phyloP scores from a whole-genome alignment of 805 yeast species.

The Grigorovia yakushimaensis region DNA sequence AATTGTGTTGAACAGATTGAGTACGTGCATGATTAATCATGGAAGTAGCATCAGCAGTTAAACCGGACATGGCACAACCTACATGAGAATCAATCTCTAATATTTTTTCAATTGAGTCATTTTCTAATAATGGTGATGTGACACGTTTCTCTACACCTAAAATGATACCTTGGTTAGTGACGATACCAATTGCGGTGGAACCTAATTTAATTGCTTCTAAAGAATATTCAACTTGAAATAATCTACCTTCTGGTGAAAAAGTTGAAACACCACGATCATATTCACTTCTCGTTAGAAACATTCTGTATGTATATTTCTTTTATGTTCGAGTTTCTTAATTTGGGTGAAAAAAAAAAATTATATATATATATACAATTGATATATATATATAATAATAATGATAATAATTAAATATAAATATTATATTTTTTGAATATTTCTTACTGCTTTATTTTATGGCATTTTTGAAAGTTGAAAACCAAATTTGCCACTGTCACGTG shows the following conservation, averaged over 20 bases:
- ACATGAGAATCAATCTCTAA: slow-evolving; percentile 89
- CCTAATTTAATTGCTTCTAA: slow-evolving; percentile 86
- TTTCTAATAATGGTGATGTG: slow-evolving; percentile 82
- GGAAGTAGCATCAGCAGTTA: slow-evolving; percentile 97
- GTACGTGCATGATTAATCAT: slow-evolving; percentile 98
- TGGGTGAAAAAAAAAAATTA: too few relatives aligned
- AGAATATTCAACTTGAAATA: slow-evolving; percentile 96
- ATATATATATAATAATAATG: too few relatives aligned
- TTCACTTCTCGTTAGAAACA: slow-evolving; percentile 99
- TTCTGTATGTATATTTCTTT: too few relatives aligned
- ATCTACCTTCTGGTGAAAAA: slow-evolving; percentile 96
- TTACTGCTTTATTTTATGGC: too few relatives aligned
- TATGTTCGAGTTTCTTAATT: too few relatives aligned
- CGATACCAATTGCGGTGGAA: slow-evolving; percentile 94
- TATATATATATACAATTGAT: too few relatives aligned
- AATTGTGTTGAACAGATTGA: slow-evolving; percentile 72
- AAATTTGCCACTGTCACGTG: slow-evolving; percentile 1
- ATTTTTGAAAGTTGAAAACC: too few relatives aligned
- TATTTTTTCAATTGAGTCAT: slow-evolving; percentile 89
- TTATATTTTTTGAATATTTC: too few relatives aligned
- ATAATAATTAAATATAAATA: too few relatives aligned
- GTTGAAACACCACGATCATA: slow-evolving; percentile 98
- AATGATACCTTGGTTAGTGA: slow-evolving; percentile 91
- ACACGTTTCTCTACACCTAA: slow-evolving; percentile 96
- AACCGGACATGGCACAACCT: slow-evolving; percentile 98